These are phyloP conservation scores for Choanephora cucurbitarum DNA, from an alignment of 371 early-diverging fungal genomes.

Conservation along the genomic window DNA sequence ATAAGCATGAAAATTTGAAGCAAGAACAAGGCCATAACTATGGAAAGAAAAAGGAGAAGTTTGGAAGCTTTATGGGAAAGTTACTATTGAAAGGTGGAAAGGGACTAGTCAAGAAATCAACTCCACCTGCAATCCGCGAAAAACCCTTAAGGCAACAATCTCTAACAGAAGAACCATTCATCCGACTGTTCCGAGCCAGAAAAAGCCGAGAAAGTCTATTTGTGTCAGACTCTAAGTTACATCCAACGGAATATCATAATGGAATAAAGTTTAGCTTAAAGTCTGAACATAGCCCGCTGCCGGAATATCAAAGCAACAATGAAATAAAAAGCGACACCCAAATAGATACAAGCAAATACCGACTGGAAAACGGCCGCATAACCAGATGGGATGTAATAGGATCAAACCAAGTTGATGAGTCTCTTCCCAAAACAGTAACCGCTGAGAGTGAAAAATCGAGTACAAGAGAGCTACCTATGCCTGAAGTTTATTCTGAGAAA, in stretches of 20 bases:
- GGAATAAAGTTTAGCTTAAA: conserved; percentile 4
- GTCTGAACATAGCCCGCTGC: no score
- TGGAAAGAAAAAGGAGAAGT: conserved; percentile 16
- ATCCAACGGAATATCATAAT: background rate
- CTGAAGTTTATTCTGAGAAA: no score
- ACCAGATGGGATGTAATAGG: background rate
- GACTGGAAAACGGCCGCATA: background rate
- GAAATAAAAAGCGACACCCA: background rate
- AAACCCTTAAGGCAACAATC: conserved; percentile 11
- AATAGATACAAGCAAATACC: background rate
- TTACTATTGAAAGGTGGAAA: conserved; percentile 23
- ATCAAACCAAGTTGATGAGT: background rate
- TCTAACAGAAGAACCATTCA: conserved; percentile 16
- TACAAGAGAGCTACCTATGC: no score
- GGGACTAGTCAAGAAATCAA: background rate
- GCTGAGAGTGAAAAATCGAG: background rate
- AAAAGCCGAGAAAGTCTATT: conserved; percentile 11
- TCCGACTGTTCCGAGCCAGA: conserved; percentile 12
- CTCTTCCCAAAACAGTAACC: background rate
- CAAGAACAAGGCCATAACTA: background rate
- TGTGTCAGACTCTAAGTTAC: background rate
- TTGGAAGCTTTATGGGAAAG: conserved; percentile 41
- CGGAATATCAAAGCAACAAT: background rate
- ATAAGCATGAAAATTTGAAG: no score
- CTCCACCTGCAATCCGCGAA: background rate